Conservation (phyloP, 768 basidiomycete species). For the Boletus rufocinnamomeus region DNA sequence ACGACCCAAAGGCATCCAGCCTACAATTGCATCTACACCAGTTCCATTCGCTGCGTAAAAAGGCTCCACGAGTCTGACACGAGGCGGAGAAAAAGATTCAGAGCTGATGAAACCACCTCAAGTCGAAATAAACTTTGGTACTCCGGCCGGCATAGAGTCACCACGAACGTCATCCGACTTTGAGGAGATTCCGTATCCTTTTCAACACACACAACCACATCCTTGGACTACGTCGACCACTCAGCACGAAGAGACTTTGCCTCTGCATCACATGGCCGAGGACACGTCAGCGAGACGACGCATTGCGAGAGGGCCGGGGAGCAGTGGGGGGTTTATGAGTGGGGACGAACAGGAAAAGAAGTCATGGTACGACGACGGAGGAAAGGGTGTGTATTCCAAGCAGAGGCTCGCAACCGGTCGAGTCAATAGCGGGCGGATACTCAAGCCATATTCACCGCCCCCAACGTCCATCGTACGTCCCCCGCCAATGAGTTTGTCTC, state of each 20-base stretch:
- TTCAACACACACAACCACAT: constrained; percentile 32
- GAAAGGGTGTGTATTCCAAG: constrained; percentile 68
- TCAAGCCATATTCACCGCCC: constrained; percentile 63
- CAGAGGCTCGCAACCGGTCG: constrained; percentile 39
- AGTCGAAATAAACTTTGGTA: constrained; percentile 70
- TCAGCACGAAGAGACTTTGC: constrained; percentile 44
- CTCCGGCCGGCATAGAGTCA: constrained; percentile 46
- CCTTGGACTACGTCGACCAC: constrained; percentile 29
- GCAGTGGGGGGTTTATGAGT: constrained; percentile 33
- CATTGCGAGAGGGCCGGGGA: constrained; percentile 39
- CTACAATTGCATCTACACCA: not conserved
- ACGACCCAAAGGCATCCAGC: not conserved
- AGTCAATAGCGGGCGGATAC: constrained; percentile 59
- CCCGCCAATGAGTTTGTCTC: not conserved
- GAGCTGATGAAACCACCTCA: constrained; percentile 64
- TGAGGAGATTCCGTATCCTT: constrained; percentile 67
- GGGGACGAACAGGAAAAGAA: constrained; percentile 30
- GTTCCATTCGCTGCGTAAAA: not conserved
- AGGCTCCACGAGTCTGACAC: constrained; percentile 9
- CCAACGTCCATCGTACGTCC: constrained; percentile 60
- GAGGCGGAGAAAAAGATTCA: constrained; percentile 16
- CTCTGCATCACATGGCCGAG: constrained; percentile 54
- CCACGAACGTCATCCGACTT: constrained; percentile 64
- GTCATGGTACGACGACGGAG: constrained; percentile 54
- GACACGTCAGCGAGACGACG: constrained; percentile 51